These are phyloP conservation scores for Rhodamnia rubescens DNA, from an alignment of 345 rosid species.

Conservation along the genomic window DNA sequence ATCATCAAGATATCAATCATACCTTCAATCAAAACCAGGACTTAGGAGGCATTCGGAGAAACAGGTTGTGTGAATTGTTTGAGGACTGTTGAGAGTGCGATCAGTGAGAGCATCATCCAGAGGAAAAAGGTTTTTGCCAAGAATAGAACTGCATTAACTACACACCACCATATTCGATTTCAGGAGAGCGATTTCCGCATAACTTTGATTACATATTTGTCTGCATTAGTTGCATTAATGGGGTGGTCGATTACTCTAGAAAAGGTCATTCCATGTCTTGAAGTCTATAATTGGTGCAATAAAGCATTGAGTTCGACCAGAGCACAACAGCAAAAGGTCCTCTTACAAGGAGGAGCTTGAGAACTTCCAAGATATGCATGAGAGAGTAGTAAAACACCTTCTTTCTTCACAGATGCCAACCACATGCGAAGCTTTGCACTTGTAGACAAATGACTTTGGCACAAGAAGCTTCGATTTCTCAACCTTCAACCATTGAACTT, in stretches of 20 bases:
- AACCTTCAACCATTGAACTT: not conserved
- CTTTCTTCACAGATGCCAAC: not conserved
- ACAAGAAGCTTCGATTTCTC: not conserved
- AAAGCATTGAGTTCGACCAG: not conserved
- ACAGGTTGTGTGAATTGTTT: not conserved
- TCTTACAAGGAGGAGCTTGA: not conserved
- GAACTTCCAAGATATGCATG: not conserved
- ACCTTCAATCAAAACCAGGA: not conserved
- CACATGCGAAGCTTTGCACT: not conserved
- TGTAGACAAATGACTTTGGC: not conserved
- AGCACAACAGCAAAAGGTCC: not conserved
- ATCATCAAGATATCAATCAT: not conserved
- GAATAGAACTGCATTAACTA: not conserved
- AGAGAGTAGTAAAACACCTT: not conserved
- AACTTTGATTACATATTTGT: not conserved
- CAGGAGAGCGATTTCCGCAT: not conserved
- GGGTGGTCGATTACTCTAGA: not conserved
- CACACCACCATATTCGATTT: not conserved
- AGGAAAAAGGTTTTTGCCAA: not conserved
- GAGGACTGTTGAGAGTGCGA: not conserved
- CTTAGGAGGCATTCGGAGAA: not conserved
- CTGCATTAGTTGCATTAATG: not conserved
- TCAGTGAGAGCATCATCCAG: not conserved
- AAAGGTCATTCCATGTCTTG: not conserved
- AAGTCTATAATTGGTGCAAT: not conserved